Base-by-base conservation (phyloP, 352 stramenopile species). In the Aphanomyces astaci region DNA sequence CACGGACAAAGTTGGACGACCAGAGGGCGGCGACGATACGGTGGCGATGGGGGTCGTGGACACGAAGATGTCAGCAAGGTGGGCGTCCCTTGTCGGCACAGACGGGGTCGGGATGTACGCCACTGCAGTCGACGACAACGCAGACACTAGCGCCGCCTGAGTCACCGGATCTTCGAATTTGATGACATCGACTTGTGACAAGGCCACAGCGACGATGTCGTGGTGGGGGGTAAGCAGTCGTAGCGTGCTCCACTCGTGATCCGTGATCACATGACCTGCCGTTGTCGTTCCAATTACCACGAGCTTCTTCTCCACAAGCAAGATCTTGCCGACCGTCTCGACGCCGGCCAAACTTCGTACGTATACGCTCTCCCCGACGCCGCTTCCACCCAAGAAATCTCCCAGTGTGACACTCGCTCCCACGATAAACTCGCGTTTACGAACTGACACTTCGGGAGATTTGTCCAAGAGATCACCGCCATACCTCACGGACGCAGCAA, bases 271-370 rank as follows among this genome's bases (percentile, higher is more conserved):
- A 11, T 15, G 19, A 52, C 54, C 54, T n/a, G 31, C n/a, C 22
- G 54, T 48, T n/a, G 22, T 54, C 24, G 36, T 22, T 64, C 56
- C 56, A 51, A 56, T 4, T 5, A 64, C 28, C 7, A 54, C 31
- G 13, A 24, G 31, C n/a, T 63, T 63, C 54, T 63, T 63, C 36
- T 63, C 54, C 9, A 63, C 10, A 45, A 63, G 56, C 56, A 64
- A 31, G 5, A 64, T 32, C 24, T 28, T 64, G 13, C 56, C 56
- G 43, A 53, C 56, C 13, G 7, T 24, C 25, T 64, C 27, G 19
- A n/a, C 55, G 56, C 22, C 56, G n/a, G n/a, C 25, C 19, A 31
- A 24, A 11, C 19, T 55, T 10, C 31, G 36, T 10, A 64, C 25
- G 36, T 53, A 28, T 5, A 64, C 56, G 25, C n/a, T 24, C 36